A percentile compares a stretch with the other conserved stretches of the same genome.
phyloP scores from a whole-genome alignment of 1,139 yeast species.

The Candida smagusa region DNA sequence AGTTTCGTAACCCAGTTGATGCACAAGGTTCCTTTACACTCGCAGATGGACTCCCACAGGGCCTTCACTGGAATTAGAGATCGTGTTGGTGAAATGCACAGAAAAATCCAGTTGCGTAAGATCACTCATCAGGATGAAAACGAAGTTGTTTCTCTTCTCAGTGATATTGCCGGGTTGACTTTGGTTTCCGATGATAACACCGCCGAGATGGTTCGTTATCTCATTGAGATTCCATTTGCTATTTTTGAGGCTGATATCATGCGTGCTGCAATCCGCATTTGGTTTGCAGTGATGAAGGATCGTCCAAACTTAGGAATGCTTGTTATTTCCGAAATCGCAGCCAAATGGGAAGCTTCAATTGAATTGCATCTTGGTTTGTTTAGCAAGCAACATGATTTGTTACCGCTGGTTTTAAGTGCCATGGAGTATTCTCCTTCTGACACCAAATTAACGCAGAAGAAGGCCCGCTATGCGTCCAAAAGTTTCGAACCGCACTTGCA shows the following conservation, averaged over 20 bases:
- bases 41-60: constrained; percentile 26
- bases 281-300: constrained; percentile 81
- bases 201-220: constrained; percentile 52
- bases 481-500: constrained; percentile 72
- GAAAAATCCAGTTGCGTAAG: constrained; percentile 4
- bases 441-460: constrained; percentile 53
- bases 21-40: constrained; percentile 32
- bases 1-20: constrained; percentile 42
- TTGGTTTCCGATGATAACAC: constrained; percentile 42
- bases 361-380: constrained; percentile 62
- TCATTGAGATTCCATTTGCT: constrained; percentile 72
- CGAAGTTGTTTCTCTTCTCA: constrained; percentile 44
- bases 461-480: constrained; percentile 46
- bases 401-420: constrained; percentile 58
- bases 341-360: constrained; percentile 67
- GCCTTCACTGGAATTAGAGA: constrained; percentile 24
- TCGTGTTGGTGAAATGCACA: constrained; percentile 13
- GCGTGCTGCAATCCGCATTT: constrained; percentile 66
- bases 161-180: constrained; percentile 48
- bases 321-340: constrained; percentile 66
- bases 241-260: constrained; percentile 60
- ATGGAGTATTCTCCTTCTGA: constrained; percentile 94
- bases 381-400: constrained; percentile 56
- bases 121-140: constrained; percentile 16
- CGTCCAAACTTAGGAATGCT: constrained; percentile 52